Evolutionary conservation across 1,284 basidiomycete species (phyloP), one percentile per base, ranked within the genome.

Genomic region (Cystobasidiaceae sp.): DNA sequence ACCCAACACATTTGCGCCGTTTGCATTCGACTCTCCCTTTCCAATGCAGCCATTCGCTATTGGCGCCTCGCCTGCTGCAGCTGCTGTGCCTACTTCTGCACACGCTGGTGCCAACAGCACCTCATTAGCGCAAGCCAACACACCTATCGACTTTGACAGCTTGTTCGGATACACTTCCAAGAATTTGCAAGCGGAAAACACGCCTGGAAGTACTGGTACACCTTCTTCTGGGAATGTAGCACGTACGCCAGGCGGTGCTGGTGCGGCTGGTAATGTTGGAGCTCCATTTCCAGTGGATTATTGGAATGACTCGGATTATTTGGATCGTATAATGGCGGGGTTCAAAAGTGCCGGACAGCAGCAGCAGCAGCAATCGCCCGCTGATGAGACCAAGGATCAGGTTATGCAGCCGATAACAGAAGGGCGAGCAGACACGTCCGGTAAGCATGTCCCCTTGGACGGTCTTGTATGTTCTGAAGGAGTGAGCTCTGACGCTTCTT

Each of bases 261-360:
- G 49, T 27, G 34, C 3, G 8, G 25, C 27, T 44, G 27, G 21
- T 21, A 23, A 25, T 3, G 19, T 33, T 8, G 60, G 50, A 19
- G 60, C 60, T 7, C 60, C 34, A 23, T 45, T 44, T 32, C 60
- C 60, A 11, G 27, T 32, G 8, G 50, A 51, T 15, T 62, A 54
- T 30, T 62, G 60, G 60, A 50, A 62, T 11, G 60, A 54, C 32
- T n/a, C 33, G n/a, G 37, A 52, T 44, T 62, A 52, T 32, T 25
- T 62, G 5, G 60, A 62, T 28, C 17, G 41, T 4, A 54, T 54
- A 11, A 49, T 62, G 49, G 21, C n/a, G n/a, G 50, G 50, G 13
- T 50, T 62, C 19, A 51, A 33, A 11, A 28, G 41, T 50, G 46
- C 13, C 8, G 11, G 28, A 11, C 25, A n/a, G 7, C 9, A 39